A percentile compares a stretch with the other conserved stretches of the same genome.
phyloP scores from a whole-genome alignment of 2,329 filamentous ascomycete genomes.

The Penicillium brevicompactum region DNA sequence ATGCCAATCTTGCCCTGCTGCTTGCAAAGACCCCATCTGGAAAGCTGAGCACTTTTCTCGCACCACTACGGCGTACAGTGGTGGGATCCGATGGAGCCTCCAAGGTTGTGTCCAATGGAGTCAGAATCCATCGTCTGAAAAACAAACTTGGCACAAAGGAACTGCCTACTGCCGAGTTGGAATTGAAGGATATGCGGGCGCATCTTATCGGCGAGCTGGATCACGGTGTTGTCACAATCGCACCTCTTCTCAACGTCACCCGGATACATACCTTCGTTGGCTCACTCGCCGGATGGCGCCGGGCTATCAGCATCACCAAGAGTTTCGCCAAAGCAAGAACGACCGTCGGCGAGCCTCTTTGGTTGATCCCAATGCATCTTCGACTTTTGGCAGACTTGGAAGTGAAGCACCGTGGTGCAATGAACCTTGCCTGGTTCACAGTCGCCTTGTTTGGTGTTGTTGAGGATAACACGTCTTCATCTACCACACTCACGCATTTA shows the following conservation, averaged over 20 bases:
- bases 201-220: slow-evolving; percentile 70
- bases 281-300: slow-evolving; percentile 40
- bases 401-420: slow-evolving; percentile 40
- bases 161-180: slow-evolving; percentile 72
- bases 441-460: slow-evolving; percentile 44
- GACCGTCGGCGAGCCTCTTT: slow-evolving; percentile 40
- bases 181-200: slow-evolving; percentile 58
- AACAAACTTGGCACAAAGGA: slow-evolving; percentile 71
- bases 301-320: slow-evolving; percentile 44
- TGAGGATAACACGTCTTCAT: slow-evolving; percentile 51
- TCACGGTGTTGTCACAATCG: slow-evolving; percentile 68
- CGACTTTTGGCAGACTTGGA: slow-evolving; percentile 41
- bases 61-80: slow-evolving; percentile 58
- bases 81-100: slow-evolving; percentile 9
- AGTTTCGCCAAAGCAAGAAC: slow-evolving; percentile 44
- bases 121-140: slow-evolving; percentile 68
- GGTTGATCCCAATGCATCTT: slow-evolving; percentile 45
- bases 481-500: slow-evolving; percentile 52
- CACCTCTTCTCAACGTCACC: slow-evolving; percentile 69
- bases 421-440: slow-evolving; percentile 41
- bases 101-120: slow-evolving; percentile 61
- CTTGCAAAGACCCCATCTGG: slow-evolving; percentile 61
- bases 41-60: slow-evolving; percentile 64
- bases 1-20: slow-evolving; percentile 63
- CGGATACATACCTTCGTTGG: slow-evolving; percentile 46